Percentiles rank a stretch among this genome's conserved stretches.
These are phyloP conservation scores for Maudiozyma bulderi DNA, from an alignment of 805 yeast species.

Conservation along the genomic window DNA sequence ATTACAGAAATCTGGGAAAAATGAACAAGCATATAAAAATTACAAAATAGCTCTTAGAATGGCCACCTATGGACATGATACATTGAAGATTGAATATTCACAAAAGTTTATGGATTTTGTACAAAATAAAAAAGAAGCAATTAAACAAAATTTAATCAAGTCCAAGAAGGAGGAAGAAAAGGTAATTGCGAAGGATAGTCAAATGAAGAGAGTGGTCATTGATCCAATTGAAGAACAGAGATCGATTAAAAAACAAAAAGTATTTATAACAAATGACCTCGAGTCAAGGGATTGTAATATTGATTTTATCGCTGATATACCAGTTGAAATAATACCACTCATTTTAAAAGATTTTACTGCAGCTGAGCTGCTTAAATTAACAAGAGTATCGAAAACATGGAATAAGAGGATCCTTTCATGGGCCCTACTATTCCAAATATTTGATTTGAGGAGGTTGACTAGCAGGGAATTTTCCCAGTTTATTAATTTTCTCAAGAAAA, in stretches of 20 bases:
- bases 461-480: constrained; percentile 12
- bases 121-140: constrained; percentile 9
- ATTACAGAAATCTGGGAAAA: constrained; percentile 13
- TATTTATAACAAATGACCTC: not conserved
- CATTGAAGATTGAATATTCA: constrained; percentile 8
- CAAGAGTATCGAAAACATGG: constrained; percentile 19
- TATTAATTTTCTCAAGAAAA: constrained; percentile 9
- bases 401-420: constrained; percentile 8
- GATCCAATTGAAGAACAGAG: constrained; percentile 18
- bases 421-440: constrained; percentile 14
- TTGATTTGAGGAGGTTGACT: constrained; percentile 11
- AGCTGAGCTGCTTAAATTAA: constrained; percentile 13
- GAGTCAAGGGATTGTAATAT: not conserved
- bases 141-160: constrained; percentile 6
- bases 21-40: constrained; percentile 14
- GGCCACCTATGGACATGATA: constrained; percentile 7
- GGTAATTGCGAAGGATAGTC: not conserved
- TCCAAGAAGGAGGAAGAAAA: not conserved
- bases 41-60: constrained; percentile 14
- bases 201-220: constrained; percentile 8
- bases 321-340: constrained; percentile 18
- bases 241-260: not conserved
- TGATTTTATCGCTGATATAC: constrained; percentile 17
- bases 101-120: constrained; percentile 9
- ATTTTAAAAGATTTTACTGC: constrained; percentile 14